A percentile compares a stretch with the other conserved stretches of the same genome.
phyloP scores from a whole-genome alignment of 805 yeast genomes.

The Brettanomyces naardenensis region DNA sequence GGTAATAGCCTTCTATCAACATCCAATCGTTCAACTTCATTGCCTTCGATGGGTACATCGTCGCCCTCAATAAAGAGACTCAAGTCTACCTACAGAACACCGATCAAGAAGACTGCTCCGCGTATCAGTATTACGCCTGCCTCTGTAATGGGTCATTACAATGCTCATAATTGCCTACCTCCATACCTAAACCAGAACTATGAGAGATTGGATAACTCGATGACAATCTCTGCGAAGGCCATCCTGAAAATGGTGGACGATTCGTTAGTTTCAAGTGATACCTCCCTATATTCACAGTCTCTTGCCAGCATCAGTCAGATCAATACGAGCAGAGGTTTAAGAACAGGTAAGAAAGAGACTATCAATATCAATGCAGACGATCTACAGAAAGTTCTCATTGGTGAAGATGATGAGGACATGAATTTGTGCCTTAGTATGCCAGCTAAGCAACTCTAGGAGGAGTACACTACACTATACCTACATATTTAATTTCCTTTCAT shows the following conservation, averaged over 20 bases:
- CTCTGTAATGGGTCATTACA: neutral
- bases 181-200: no score
- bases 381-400: slow-evolving; percentile 18
- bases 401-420: no score
- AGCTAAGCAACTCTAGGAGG: no score
- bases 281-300: slow-evolving; percentile 21
- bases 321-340: neutral
- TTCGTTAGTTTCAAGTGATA: slow-evolving; percentile 30
- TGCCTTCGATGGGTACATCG: neutral
- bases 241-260: slow-evolving; percentile 32
- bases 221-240: slow-evolving; percentile 29
- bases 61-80: neutral
- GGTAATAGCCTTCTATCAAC: neutral
- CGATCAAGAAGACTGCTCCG: neutral
- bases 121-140: neutral
- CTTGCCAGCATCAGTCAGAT: slow-evolving; percentile 4
- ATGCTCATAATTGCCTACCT: no score
- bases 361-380: slow-evolving; percentile 26
- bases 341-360: slow-evolving; percentile 10
- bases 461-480: no score
- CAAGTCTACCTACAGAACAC: neutral
- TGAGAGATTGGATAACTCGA: slow-evolving; percentile 25
- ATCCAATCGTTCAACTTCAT: neutral
- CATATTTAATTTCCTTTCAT: no score
- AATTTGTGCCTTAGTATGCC: no score